These are phyloP conservation scores for Calonectria pseudoreteaudii DNA, from an alignment of 2,329 filamentous ascomycete species.

Conservation along the genomic window DNA sequence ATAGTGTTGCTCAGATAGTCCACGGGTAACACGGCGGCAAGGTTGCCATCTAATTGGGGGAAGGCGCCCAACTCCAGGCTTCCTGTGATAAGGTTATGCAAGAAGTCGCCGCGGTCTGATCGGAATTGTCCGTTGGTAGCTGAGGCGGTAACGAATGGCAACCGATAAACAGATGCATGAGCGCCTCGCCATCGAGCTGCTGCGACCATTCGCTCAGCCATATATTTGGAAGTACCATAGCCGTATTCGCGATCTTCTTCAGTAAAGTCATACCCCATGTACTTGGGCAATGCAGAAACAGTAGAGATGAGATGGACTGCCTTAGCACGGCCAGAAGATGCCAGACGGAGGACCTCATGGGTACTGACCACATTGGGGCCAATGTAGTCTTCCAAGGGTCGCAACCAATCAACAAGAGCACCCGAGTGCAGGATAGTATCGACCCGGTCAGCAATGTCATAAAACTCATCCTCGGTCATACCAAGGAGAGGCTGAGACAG, in stretches of 20 bases:
- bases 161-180: not conserved
- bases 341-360: not conserved
- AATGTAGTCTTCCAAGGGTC: not conserved
- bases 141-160: not conserved
- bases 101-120: not conserved
- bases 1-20: not conserved
- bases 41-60: not conserved
- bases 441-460: not conserved
- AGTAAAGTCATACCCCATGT: not conserved
- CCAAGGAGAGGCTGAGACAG: not conserved
- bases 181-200: not conserved
- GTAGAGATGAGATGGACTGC: not conserved
- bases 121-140: not conserved
- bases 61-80: not conserved
- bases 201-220: not conserved
- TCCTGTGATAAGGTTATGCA: not conserved
- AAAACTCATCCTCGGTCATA: not conserved
- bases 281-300: not conserved
- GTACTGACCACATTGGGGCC: not conserved
- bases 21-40: not conserved
- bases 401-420: not conserved
- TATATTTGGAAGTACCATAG: not conserved
- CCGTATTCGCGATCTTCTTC: not conserved
- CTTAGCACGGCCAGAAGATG: not conserved
- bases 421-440: not conserved